Evolutionary conservation across 2,329 filamentous ascomycete genomes (phyloP).

Genomic region (Grosmannia serpens): DNA sequence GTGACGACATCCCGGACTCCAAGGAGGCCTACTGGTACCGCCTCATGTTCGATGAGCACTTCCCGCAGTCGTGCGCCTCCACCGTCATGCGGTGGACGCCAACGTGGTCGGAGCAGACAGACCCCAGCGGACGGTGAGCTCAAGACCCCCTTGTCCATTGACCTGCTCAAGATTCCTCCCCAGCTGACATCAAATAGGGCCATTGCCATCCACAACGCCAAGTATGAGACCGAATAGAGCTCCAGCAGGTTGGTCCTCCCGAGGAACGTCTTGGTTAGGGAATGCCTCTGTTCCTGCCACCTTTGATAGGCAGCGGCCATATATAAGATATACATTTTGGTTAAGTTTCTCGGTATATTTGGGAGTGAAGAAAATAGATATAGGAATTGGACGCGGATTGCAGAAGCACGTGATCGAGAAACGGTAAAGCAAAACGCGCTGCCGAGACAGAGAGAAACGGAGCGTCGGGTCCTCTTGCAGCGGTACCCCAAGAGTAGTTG

Average conservation of each 20-base stretch:
- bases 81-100: conserved; percentile 96
- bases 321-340: neutral
- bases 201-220: conserved; percentile 63
- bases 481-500: too few relatives aligned
- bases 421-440: neutral
- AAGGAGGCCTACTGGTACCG: conserved; percentile 99
- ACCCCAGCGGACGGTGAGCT: conserved; percentile 78
- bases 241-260: neutral
- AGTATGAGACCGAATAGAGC: conserved; percentile 44
- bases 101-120: conserved; percentile 92
- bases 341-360: neutral
- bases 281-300: neutral
- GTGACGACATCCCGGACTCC: conserved; percentile 78
- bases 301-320: neutral
- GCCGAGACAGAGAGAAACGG: too few relatives aligned
- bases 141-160: neutral
- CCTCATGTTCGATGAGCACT: conserved; percentile 97
- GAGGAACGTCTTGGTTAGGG: neutral
- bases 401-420: neutral
- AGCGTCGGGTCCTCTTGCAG: too few relatives aligned
- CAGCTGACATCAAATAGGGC: conserved; percentile 39
- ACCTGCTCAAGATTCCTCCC: conserved; percentile 8
- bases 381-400: neutral
- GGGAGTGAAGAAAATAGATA: neutral
- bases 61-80: conserved; percentile 78